Percentiles rank a stretch among this genome's conserved stretches.
phyloP scores from a whole-genome alignment of 2,329 filamentous ascomycete species.

The Fusarium piperis region DNA sequence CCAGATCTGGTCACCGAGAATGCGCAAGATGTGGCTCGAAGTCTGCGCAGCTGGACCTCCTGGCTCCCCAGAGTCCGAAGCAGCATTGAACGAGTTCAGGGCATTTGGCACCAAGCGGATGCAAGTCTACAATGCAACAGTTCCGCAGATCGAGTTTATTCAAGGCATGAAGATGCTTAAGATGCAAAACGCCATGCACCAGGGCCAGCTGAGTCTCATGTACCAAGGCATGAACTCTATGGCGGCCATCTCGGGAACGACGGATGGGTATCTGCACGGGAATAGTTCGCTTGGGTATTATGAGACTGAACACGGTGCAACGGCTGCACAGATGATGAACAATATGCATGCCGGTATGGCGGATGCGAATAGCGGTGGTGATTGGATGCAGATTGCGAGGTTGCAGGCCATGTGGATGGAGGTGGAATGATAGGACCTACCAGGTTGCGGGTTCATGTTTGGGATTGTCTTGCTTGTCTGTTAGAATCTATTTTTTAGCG shows the following conservation, averaged over 20 bases:
- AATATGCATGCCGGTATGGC: constrained; percentile 47
- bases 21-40: constrained; percentile 49
- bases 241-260: constrained; percentile 38
- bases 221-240: constrained; percentile 47
- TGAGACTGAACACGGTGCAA: constrained; percentile 47
- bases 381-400: constrained; percentile 42
- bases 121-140: constrained; percentile 43
- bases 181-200: constrained; percentile 47
- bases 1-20: constrained; percentile 51
- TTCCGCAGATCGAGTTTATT: constrained; percentile 45
- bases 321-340: constrained; percentile 46
- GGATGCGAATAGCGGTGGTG: constrained; percentile 37
- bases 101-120: constrained; percentile 41
- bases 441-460: not conserved
- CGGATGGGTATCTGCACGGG: constrained; percentile 47
- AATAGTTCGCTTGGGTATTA: constrained; percentile 49
- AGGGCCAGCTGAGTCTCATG: constrained; percentile 46
- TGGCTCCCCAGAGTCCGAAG: constrained; percentile 38
- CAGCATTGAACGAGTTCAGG: constrained; percentile 40
- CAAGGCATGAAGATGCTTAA: constrained; percentile 43
- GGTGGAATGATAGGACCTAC: constrained; percentile 40
- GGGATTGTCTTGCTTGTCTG: not conserved
- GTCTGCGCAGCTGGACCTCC: constrained; percentile 41
- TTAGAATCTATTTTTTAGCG: not conserved
- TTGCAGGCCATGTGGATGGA: constrained; percentile 44